Evolutionary conservation across 2,329 filamentous ascomycete species (phyloP), one percentile per base, ranked within the genome.

Genomic region (Cladosporium sp.): DNA sequence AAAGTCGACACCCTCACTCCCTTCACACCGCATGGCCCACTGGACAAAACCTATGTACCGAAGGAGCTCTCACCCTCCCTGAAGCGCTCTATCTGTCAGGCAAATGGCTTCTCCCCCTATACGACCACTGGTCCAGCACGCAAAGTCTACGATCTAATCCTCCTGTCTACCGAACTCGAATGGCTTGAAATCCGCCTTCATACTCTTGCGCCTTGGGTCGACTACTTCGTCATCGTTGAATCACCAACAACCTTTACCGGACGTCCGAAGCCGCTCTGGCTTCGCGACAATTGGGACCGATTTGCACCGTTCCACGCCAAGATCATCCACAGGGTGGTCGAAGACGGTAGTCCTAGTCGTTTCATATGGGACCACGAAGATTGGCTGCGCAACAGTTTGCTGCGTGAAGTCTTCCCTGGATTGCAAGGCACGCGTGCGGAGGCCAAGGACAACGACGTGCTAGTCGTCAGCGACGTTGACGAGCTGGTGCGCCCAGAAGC

Each of bases 111-210:
- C 65, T 14, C 41, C 4, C 11, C 34, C 18, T 67, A 47, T 34
- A 15, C 15, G 4, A n/a, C 30, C 5, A n/a, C 15, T 21, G 14
- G 51, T 38, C 8, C 47, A 65, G 59, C 44, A 57, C 81, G 85
- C 60, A 86, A 85, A 72, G 78, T 88, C 36, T 88, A 87, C 74
- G 88, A 90, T 73, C 79, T 90, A 1, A 80, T 88, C 71, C 84
- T 89, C 80, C 77, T 89, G 70, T 88, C 87, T 70, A 84, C 81
- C 2, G 88, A 90, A 76, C 80, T 90, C 14, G 87, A 90, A 76
- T 88, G 86, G 82, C 80, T 90, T 51, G 87, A 90, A 74, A 85
- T 90, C 58, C 85, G 87, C 12, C 79, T 90, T 3, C 81, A 86
- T 71, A 85, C 85, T 2, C 81, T 88, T 18, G 84, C 84, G 65